Base-by-base conservation (phyloP, 208 protist genomes). In the Sergeia podlipaevii region DNA sequence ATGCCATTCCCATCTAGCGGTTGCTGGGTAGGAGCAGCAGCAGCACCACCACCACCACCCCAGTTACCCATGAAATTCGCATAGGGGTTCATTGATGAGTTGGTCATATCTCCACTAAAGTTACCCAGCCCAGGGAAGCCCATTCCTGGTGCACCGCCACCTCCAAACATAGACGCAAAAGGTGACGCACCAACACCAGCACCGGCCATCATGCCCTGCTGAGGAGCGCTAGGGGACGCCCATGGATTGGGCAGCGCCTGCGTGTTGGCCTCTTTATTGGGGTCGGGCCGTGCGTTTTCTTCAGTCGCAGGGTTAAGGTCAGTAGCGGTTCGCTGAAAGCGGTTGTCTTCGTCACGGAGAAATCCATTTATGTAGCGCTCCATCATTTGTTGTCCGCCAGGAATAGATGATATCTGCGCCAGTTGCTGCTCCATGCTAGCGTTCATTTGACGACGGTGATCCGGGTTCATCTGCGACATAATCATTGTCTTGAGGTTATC, bases 401-500 rank as follows among this genome's bases (percentile, higher is more conserved):
- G 84, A 26, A 85, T 70, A 18, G 72, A 61, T 23, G 65, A 74
- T 24, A 95, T 42, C 37, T 91, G 88, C 10, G 81, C 76, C 15
- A 89, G 34, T 38, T 90, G 83, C 44, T 89, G 60, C 39, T 84
- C 62, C 17, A 77, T 38, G 28, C 47, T 74, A 33, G 70, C 67
- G 43, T 60, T 69, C 74, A 87, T 76, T 44, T 77, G 64, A 2
- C 75, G 74, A 26, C 65, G 57, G 1, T 69, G 70, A 44, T 90
- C 70, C 20, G 84, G 84, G 50, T 95, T 75, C 18, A 92, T 51
- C 42, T 80, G 72, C 1, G 77, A 70, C 68, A 89, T 73, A 13
- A 95, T 61, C 0, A 95, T 27, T 17, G 65, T 70, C 34, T 88
- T 87, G n/a, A 95, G 26, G n/a, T 60, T 80, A 3, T 89, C 78